A percentile compares a stretch with the other conserved stretches of the same genome.
Conservation (phyloP, 2,329 filamentous ascomycete species). For the Ophiobolus disseminans region DNA sequence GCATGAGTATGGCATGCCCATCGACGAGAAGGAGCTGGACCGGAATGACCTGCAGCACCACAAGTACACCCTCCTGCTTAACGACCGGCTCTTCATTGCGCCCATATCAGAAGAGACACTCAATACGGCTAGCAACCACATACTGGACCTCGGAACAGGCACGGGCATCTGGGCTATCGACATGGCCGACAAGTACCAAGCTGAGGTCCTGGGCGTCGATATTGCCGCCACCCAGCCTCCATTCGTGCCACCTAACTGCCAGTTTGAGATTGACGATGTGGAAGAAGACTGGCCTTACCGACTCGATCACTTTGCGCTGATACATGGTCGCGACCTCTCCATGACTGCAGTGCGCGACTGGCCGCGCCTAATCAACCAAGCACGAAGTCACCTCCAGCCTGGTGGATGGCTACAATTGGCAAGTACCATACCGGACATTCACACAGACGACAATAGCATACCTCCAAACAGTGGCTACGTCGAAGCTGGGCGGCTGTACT, state of each 20-base stretch:
- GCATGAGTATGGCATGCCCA: constrained; percentile 42
- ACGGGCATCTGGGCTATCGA: constrained; percentile 42
- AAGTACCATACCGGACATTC: constrained; percentile 50
- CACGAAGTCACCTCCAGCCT: constrained; percentile 36
- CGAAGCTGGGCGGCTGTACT: constrained; percentile 35
- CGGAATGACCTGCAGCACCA: constrained; percentile 39
- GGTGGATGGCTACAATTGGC: constrained; percentile 52
- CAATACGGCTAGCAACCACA: constrained; percentile 13
- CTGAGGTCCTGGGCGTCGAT: constrained; percentile 55
- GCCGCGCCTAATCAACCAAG: constrained; percentile 47
- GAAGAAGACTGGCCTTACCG: constrained; percentile 49
- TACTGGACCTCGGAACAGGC: constrained; percentile 37
- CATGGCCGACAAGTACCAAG: constrained; percentile 36
- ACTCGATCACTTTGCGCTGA: constrained; percentile 45
- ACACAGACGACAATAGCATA: constrained; percentile 48
- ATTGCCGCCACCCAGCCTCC: constrained; percentile 57
- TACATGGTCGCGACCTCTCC: constrained; percentile 53
- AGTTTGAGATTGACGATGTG: constrained; percentile 56
- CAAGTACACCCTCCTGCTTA: constrained; percentile 31
- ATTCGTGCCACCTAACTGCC: constrained; percentile 53
- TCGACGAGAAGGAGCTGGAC: constrained; percentile 38
- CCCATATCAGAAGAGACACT: constrained; percentile 29
- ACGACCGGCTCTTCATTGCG: constrained; percentile 32
- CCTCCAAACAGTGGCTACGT: constrained; percentile 36
- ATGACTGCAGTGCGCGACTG: constrained; percentile 54